Evolutionary conservation across 2,329 filamentous ascomycete genomes (phyloP), one percentile per base, ranked within the genome.

Genomic region (Chaetomiaceae sp.): DNA sequence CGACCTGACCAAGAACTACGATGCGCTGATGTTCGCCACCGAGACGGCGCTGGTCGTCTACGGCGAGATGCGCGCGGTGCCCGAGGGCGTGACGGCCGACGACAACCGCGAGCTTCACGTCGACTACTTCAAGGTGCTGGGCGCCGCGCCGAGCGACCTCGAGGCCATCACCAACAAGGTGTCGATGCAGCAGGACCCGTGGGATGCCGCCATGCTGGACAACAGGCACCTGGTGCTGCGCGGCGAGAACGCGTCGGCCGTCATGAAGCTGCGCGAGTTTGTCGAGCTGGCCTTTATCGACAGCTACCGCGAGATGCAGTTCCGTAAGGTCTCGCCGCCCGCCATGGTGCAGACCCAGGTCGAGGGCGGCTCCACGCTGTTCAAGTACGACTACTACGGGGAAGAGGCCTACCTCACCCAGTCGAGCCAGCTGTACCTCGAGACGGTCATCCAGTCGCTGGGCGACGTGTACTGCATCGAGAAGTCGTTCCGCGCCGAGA

Each of bases 401-500:
- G 83, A 96, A 70, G 81, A 85, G 61, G 87, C 93, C 53, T 99
- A 91, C 75, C 82, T 99, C 56, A 97, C 93, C 4, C 93, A 99
- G 73, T 96, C 91, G 3, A 95, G 89, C 30, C 93, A 99, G 72
- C 82, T 99, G 48, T 99, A 99, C 72, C 86, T 99, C 53, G 93
- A 99, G 77, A 99, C 93, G 27, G 89, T 86, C 59, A 76, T 99
- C 27, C 89, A 92, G 10, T 89, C 86, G 45, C 78, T 97, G 63
- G 93, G 93, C 61, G 89, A 96, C 67, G 90, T 96, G 47, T 99
- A 95, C 79, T 97, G 92, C 68, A 92, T 99, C 63, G 91, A 96
- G 71, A 96, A 96, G 70, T 97, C 92, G 2, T 99, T 99, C 85
- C 91, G 93, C 55, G 93, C 93, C 13, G 93, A 99, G 72, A 96